Evolutionary conservation across 345 rosid genomes (phyloP).

Genomic region (Heritiera fomes): DNA sequence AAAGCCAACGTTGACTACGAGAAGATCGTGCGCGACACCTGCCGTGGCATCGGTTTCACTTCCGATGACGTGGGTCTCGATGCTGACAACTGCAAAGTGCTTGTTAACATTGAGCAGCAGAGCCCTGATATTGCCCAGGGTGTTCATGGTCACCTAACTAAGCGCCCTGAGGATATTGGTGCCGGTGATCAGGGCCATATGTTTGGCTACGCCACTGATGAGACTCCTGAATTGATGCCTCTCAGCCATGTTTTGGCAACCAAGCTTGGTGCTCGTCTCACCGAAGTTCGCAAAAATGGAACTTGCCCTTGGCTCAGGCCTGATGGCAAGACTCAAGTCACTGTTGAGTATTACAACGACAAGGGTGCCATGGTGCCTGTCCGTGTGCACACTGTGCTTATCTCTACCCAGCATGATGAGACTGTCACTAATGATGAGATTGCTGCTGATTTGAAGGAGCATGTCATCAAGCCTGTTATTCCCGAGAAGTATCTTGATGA

Average conservation of each 20-base stretch:
- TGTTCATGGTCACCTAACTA: conserved; percentile 64
- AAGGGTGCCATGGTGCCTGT: conserved; percentile 57
- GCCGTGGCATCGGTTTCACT: conserved; percentile 57
- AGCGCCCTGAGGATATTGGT: conserved; percentile 63
- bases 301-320: conserved; percentile 59
- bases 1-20: conserved; percentile 63
- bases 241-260: conserved; percentile 73
- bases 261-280: conserved; percentile 73
- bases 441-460: conserved; percentile 58
- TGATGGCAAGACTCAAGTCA: conserved; percentile 63
- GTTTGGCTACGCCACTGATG: conserved; percentile 73
- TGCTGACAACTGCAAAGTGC: conserved; percentile 66
- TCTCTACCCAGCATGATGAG: conserved; percentile 61
- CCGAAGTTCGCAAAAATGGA: conserved; percentile 64
- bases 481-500: conserved; percentile 77
- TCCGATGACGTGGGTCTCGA: conserved; percentile 62
- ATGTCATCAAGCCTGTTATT: conserved; percentile 70
- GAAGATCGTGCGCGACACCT: conserved; percentile 62
- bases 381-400: conserved; percentile 55
- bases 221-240: conserved; percentile 73
- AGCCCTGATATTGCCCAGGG: conserved; percentile 74
- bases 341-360: conserved; percentile 56
- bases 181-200: conserved; percentile 79
- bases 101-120: conserved; percentile 67
- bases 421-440: conserved; percentile 60